Evolutionary conservation across 257 asterid genomes (phyloP).

Genomic region (Nicotiana tabacum): DNA sequence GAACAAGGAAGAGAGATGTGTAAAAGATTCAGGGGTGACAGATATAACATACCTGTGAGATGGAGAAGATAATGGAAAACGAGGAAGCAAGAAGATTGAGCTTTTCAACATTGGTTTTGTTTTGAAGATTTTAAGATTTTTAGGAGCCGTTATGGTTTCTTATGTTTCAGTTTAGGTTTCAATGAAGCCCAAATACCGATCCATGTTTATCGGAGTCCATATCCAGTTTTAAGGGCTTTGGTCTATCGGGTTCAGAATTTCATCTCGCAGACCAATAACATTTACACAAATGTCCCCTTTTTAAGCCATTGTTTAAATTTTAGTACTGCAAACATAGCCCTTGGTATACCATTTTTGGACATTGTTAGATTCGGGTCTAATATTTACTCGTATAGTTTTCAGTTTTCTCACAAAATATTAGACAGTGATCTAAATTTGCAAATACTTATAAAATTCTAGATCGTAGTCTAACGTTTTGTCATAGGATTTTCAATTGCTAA

Average conservation of each 20-base stretch:
- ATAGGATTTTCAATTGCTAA: too few relatives aligned
- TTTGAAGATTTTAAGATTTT: background rate
- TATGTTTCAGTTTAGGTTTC: background rate
- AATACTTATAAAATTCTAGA: too few relatives aligned
- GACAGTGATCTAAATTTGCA: too few relatives aligned
- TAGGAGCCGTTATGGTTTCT: background rate
- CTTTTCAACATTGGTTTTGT: slow-evolving; percentile 34
- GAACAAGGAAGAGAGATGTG: background rate
- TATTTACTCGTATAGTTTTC: too few relatives aligned
- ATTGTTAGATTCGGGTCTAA: too few relatives aligned
- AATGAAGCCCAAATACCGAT: background rate
- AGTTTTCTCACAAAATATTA: too few relatives aligned
- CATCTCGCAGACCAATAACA: background rate
- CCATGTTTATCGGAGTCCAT: background rate
- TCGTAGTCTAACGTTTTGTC: too few relatives aligned
- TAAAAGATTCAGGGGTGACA: background rate
- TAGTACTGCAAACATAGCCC: too few relatives aligned
- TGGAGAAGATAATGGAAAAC: slow-evolving; percentile 7
- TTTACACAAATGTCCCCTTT: too few relatives aligned
- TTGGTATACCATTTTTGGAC: too few relatives aligned
- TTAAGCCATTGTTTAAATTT: too few relatives aligned
- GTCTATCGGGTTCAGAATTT: background rate
- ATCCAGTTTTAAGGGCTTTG: background rate
- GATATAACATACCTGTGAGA: slow-evolving; percentile 29
- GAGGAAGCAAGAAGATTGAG: slow-evolving; percentile 34